Conservation (phyloP, 2,329 filamentous ascomycete species). For the Colletotrichum melonis region DNA sequence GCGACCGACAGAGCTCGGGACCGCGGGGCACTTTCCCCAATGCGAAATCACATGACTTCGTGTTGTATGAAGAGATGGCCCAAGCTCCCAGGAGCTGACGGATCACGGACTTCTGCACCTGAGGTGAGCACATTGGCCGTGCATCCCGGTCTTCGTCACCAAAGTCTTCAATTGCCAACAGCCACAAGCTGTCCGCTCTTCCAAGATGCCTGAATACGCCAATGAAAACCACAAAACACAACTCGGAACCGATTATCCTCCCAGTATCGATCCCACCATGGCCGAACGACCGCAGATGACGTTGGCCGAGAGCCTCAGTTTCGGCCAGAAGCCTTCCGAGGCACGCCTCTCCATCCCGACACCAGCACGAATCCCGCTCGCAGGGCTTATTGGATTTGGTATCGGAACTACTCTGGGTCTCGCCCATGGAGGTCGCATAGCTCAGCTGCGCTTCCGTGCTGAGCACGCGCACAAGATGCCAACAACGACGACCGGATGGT, state of each 20-base stretch:
- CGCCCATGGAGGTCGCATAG: constrained; percentile 77
- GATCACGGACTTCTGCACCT: neutral
- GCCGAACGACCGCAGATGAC: constrained; percentile 12
- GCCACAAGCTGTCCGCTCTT: neutral
- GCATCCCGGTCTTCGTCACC: neutral
- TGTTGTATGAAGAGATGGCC: constrained; percentile 2
- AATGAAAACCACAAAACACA: neutral
- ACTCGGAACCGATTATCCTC: neutral
- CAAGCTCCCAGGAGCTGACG: constrained; percentile 13
- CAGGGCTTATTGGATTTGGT: constrained; percentile 70
- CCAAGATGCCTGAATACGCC: neutral
- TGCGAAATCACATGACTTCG: constrained; percentile 45
- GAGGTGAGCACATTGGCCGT: neutral
- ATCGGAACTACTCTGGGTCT: constrained; percentile 79
- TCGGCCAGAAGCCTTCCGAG: constrained; percentile 45
- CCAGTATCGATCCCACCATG: constrained; percentile 1
- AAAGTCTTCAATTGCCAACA: neutral
- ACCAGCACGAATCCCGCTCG: constrained; percentile 73
- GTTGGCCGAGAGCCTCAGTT: constrained; percentile 38
- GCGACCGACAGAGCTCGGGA: constrained; percentile 10
- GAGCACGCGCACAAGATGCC: constrained; percentile 97
- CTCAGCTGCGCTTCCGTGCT: constrained; percentile 87
- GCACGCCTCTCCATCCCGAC: constrained; percentile 73
- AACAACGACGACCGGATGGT: constrained; percentile 87
- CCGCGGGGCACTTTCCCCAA: neutral